These are phyloP conservation scores for Hippophae gyantsensis DNA, from an alignment of 306 rosid genomes.

Conservation along the genomic window DNA sequence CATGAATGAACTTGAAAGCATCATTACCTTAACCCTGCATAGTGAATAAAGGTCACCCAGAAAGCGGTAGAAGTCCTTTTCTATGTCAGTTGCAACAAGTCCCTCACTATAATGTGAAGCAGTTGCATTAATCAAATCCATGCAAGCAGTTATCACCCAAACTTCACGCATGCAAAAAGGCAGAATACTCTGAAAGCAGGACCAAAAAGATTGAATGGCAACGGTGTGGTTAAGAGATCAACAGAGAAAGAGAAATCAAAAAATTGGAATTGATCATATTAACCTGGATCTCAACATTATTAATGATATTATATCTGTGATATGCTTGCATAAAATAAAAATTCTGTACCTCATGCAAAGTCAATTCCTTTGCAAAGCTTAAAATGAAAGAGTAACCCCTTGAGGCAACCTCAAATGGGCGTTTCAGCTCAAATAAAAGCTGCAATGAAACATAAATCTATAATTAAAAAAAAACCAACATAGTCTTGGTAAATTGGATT, in stretches of 20 bases:
- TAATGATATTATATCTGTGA: neutral
- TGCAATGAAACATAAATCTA: conserved; percentile 31
- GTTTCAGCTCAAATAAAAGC: conserved; percentile 87
- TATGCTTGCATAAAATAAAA: conserved; percentile 7
- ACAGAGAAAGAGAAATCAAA: conserved; percentile 12
- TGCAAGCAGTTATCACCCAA: conserved; percentile 88
- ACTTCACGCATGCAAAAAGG: conserved; percentile 97
- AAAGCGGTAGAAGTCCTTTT: conserved; percentile 84
- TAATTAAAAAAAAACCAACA: neutral
- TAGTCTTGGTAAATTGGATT: no score
- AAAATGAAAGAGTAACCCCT: conserved; percentile 89
- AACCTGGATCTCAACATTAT: no score
- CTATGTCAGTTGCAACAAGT: conserved; percentile 54
- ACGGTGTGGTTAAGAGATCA: conserved; percentile 7
- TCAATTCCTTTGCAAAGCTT: conserved; percentile 82
- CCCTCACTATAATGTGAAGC: conserved; percentile 64
- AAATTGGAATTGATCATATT: conserved; percentile 9
- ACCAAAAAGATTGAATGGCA: conserved; percentile 26
- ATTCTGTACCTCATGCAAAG: conserved; percentile 67
- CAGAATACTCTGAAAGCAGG: conserved; percentile 63
- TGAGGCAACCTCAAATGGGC: conserved; percentile 83
- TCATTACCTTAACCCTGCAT: conserved; percentile 79
- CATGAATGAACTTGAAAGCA: conserved; percentile 16
- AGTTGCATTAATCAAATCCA: conserved; percentile 62
- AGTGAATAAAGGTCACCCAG: conserved; percentile 87